Evolutionary conservation across 2,329 filamentous ascomycete genomes (phyloP).

Genomic region (Penicillium sclerotiorum): DNA sequence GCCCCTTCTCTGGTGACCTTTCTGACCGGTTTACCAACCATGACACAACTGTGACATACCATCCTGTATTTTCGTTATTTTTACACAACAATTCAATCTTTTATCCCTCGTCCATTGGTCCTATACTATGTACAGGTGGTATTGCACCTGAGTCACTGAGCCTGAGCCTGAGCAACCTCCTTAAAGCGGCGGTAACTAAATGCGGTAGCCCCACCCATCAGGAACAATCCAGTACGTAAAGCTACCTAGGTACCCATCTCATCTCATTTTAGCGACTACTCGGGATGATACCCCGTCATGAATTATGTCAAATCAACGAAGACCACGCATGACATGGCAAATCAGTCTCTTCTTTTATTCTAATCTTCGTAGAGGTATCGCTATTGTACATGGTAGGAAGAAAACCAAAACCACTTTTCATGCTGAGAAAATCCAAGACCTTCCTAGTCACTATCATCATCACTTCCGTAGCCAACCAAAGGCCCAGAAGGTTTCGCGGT

Average conservation of each 20-base stretch:
- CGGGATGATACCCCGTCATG: constrained; percentile 24
- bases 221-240: background rate
- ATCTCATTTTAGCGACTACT: constrained; percentile 20
- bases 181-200: constrained; percentile 19
- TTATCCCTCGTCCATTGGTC: no score
- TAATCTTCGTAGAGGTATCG: constrained; percentile 32
- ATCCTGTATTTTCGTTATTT: no score
- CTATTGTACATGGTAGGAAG: constrained; percentile 35
- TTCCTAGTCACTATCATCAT: constrained; percentile 71
- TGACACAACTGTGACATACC: no score
- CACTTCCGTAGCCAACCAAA: constrained; percentile 86
- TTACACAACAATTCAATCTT: no score
- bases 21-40: no score
- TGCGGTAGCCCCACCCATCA: constrained; percentile 12
- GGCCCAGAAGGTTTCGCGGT: constrained; percentile 56
- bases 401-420: constrained; percentile 9
- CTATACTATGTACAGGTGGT: no score
- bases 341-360: constrained; percentile 6
- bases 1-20: no score
- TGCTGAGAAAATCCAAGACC: constrained; percentile 1
- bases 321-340: constrained; percentile 7
- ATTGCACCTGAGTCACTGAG: no score
- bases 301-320: constrained; percentile 20
- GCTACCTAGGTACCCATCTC: constrained; percentile 6
- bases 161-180: constrained; percentile 16